Percentiles rank a stretch among this genome's conserved stretches.
These are phyloP conservation scores for Glonium stellatum DNA, from an alignment of 495 filamentous ascomycete species.

Conservation along the genomic window DNA sequence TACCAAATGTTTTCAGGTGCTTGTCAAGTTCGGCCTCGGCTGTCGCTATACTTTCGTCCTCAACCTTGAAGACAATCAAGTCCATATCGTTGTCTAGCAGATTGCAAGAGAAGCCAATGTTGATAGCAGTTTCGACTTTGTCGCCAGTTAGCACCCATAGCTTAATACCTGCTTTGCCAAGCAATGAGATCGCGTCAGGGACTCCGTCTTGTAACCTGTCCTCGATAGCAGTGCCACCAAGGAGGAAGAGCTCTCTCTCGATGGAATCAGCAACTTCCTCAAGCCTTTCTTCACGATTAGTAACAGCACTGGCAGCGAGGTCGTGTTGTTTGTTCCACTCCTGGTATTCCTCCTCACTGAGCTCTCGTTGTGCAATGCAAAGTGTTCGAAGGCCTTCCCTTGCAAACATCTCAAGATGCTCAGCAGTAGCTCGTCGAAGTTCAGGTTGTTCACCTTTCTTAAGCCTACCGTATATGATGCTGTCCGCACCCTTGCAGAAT, in stretches of 20 bases:
- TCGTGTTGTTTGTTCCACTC: slow-evolving; percentile 83
- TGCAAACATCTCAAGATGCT: slow-evolving; percentile 95
- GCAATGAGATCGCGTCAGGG: slow-evolving; percentile 87
- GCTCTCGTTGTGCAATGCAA: slow-evolving; percentile 81
- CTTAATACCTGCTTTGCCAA: slow-evolving; percentile 94
- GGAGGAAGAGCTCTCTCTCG: slow-evolving; percentile 78
- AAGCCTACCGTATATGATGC: slow-evolving; percentile 91
- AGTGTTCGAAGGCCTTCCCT: slow-evolving; percentile 91
- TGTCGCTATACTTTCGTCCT: slow-evolving; percentile 59
- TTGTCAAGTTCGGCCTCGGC: slow-evolving; percentile 67
- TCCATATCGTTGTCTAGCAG: slow-evolving; percentile 97
- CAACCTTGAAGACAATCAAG: slow-evolving; percentile 80
- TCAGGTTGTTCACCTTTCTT: slow-evolving; percentile 78
- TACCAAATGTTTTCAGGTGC: slow-evolving; percentile 61
- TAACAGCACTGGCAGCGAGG: slow-evolving; percentile 72
- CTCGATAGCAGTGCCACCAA: slow-evolving; percentile 97
- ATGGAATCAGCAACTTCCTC: slow-evolving; percentile 85
- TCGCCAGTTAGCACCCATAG: slow-evolving; percentile 99
- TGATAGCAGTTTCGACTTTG: slow-evolving; percentile 99
- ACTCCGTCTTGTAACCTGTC: slow-evolving; percentile 97
- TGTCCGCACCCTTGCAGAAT: slow-evolving; percentile 97
- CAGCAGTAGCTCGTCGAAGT: slow-evolving; percentile 72
- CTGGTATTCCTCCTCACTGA: slow-evolving; percentile 81
- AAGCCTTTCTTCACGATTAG: slow-evolving; percentile 87
- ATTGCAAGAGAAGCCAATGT: slow-evolving; percentile 99